Conservation (phyloP, 2,329 filamentous ascomycete genomes). For the Penicillium sp. region DNA sequence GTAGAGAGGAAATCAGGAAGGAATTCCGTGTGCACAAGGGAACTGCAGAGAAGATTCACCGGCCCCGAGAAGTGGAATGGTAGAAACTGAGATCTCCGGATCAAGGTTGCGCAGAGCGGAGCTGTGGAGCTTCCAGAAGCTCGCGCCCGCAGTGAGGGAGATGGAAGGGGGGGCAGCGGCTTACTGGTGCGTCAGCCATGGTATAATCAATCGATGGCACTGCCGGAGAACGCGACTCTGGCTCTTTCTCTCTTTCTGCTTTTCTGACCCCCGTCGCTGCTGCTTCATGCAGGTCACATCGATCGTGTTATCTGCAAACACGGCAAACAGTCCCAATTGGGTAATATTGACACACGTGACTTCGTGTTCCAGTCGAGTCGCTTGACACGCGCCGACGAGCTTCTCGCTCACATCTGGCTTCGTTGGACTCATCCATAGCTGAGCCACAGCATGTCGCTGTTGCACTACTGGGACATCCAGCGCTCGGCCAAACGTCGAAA, state of each 20-base stretch:
- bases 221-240: neutral
- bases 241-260: neutral
- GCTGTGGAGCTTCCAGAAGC: conserved; percentile 16
- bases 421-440: conserved; percentile 10
- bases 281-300: too few relatives aligned
- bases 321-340: conserved; percentile 14
- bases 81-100: conserved; percentile 2
- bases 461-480: conserved; percentile 38
- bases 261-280: neutral
- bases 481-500: conserved; percentile 35
- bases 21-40: neutral
- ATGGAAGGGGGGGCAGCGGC: conserved; percentile 3
- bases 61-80: neutral
- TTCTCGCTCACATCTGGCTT: conserved; percentile 1
- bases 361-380: conserved; percentile 29
- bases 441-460: conserved; percentile 32
- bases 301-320: too few relatives aligned
- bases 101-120: conserved; percentile 15
- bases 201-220: neutral
- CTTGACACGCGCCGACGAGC: conserved; percentile 14
- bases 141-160: conserved; percentile 4
- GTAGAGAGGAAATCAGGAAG: neutral
- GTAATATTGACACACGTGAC: conserved; percentile 28
- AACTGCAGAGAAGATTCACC: neutral
- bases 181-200: conserved; percentile 23